Evolutionary conservation across 345 rosid species (phyloP).

Genomic region (Sisymbrium irio): DNA sequence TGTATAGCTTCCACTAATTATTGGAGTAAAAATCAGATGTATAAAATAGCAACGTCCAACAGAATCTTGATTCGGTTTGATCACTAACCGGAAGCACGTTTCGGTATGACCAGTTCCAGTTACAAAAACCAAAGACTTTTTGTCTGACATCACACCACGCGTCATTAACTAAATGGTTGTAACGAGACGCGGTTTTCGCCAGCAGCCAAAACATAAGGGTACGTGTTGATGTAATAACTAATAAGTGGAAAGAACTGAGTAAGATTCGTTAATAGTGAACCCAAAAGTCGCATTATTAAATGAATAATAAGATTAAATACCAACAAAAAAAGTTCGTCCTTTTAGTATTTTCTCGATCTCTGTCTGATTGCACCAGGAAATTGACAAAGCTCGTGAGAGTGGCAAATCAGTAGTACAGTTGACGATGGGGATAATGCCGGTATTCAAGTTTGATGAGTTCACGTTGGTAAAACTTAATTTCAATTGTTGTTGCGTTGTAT

Average conservation of each 20-base stretch:
- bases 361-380: slow-evolving; percentile 19
- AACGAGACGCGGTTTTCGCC: slow-evolving; percentile 28
- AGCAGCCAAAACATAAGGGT: slow-evolving; percentile 7
- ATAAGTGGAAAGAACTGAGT: slow-evolving; percentile 21
- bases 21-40: neutral
- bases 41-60: neutral
- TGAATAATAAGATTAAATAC: slow-evolving; percentile 7
- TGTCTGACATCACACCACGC: slow-evolving; percentile 6
- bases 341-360: slow-evolving; percentile 18
- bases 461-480: neutral
- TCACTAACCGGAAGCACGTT: slow-evolving; percentile 7
- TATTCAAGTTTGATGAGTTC: neutral
- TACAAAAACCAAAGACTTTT: neutral
- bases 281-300: neutral
- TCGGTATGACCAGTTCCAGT: neutral
- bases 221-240: slow-evolving; percentile 27
- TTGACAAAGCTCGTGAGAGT: slow-evolving; percentile 38
- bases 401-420: slow-evolving; percentile 27
- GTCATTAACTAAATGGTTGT: slow-evolving; percentile 19
- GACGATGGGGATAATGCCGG: slow-evolving; percentile 4
- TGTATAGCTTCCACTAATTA: neutral
- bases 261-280: slow-evolving; percentile 26
- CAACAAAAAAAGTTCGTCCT: neutral
- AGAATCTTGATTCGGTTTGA: neutral
- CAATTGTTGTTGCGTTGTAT: neutral